Evolutionary conservation across 331 rosid genomes (phyloP), one percentile per base, ranked within the genome.

Genomic region (Malus hybrid): DNA sequence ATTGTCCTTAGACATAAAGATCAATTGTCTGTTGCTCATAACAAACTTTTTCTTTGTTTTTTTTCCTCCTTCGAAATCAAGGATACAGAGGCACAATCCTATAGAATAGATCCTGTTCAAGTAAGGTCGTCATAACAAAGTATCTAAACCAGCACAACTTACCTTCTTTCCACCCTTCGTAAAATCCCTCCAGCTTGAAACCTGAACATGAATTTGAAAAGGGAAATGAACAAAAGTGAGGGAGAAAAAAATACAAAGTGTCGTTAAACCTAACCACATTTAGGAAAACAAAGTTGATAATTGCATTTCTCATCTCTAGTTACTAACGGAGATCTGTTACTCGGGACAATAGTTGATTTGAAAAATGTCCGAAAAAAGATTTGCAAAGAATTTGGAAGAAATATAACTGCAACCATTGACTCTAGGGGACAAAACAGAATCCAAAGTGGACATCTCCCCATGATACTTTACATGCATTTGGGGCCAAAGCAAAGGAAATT

Each of bases 171-270:
- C 99, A 67, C 91, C 87, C 86, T 89, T 95, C 97, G 87, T 90
- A 82, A 95, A 95, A 86, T 95, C 97, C 81, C 99, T 90, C 99
- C 99, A 92, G 84, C 99, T 95, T 64, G 97, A 95, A 76, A 95
- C 99, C 99, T 95, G 91, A 86, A 24, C 46, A 80, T 44, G 29
- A 80, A 70, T 52, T 15, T 29, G 33, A 13, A 48, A 55, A 34
- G 57, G 57, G 16, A 57, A 44, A 67, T 48, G 4, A 61, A 63
- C 5, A 42, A 16, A 31, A 10, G n/a, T 42, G 0, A 42, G 48
- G 48, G 48, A 60, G 27, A 55, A 16, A 55, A 18, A 55, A 55
- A 7, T 55, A 29, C 31, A 29, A 29, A 10, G 48, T 19, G 61
- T 19, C 61, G 18, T 19, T 19, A 11, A 55, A 24, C 32, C n/a